Base-by-base conservation (phyloP, 2,329 filamentous ascomycete genomes). In the Fusarium siculi region DNA sequence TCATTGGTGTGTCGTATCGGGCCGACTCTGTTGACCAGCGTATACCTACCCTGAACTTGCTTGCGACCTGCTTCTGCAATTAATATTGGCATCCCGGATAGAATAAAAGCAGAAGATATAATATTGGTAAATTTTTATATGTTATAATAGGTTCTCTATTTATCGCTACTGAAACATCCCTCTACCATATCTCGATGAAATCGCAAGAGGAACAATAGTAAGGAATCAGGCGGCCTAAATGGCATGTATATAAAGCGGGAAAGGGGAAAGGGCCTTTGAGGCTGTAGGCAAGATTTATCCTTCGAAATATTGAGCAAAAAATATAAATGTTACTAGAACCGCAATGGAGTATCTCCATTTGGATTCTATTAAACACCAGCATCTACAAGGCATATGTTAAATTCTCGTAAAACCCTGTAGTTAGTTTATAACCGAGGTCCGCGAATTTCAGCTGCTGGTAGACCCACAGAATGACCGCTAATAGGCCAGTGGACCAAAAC, bases 201-300 rank as follows among this genome's bases (percentile, higher is more conserved):
- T 32, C 12, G 32, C 32, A 12, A 32, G 2, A 4, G 32, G 2
- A 32, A 32, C 11, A 12, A 5, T 4, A 6, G 1, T 5, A 2
- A 11, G 14, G 9, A 14, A 5, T 14, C 5, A 32, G 30, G 30
- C 30, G 9, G 4, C 30, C 30, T 5, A 32, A 5, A 12, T 4
- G 10, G 9, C 30, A 1, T 11, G 3, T 11, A 11, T 11, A 3
- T 11, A 30, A 30, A 11, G 10, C 4, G 1, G 30, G 30, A 11
- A 10, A 30, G 30, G 30, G 9, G 3, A 30, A 30, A 30, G 10
- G 28, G 30, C 9, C 30, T 10, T 4, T 2, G 11, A 30, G 30
- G 9, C 30, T 10, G 30, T 30, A 12, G 11, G 30, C 30, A 30
- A 11, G 11, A 9, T 12, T 32, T 14, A 32, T 14, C 4, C 11